Percentiles rank a stretch among this genome's conserved stretches.
phyloP scores from a whole-genome alignment of 371 early-diverging fungal genomes.

The Mucor irregularis region DNA sequence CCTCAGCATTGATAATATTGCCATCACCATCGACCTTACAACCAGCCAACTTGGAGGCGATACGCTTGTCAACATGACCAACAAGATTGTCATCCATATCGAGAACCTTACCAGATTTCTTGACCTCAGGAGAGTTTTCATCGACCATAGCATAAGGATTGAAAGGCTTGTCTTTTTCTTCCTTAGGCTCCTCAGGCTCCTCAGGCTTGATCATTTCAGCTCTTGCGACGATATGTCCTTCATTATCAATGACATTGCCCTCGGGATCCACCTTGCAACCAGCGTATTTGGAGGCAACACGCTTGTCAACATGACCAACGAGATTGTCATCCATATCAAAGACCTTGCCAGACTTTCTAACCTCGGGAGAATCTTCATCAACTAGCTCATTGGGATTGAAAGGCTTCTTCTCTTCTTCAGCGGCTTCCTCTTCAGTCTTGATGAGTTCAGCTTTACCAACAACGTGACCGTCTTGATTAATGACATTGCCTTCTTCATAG shows the following conservation, averaged over 20 bases:
- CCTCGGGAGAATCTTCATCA: constrained; percentile 16
- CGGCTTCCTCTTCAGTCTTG: background rate
- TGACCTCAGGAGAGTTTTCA: constrained; percentile 18
- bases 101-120: constrained; percentile 21
- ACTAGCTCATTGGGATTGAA: constrained; percentile 3
- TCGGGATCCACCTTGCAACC: constrained; percentile 22
- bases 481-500: constrained; percentile 22
- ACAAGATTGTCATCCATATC: constrained; percentile 23
- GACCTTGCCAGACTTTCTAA: constrained; percentile 22
- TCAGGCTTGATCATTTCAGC: constrained; percentile 17
- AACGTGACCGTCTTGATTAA: constrained; percentile 14
- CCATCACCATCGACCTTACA: constrained; percentile 23
- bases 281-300: constrained; percentile 9
- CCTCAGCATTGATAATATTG: constrained; percentile 14
- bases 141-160: constrained; percentile 4
- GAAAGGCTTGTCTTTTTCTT: constrained; percentile 10
- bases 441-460: constrained; percentile 22
- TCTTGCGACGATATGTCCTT: constrained; percentile 20
- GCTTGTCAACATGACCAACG: constrained; percentile 14
- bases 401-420: constrained; percentile 7
- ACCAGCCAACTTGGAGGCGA: constrained; percentile 15
- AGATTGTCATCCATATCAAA: constrained; percentile 22
- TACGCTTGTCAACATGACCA: constrained; percentile 11
- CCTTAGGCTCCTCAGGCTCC: background rate
- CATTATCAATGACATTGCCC: constrained; percentile 17